phyloP scores from a whole-genome alignment of 23 red algal species.

The Gracilaria domingensis region DNA sequence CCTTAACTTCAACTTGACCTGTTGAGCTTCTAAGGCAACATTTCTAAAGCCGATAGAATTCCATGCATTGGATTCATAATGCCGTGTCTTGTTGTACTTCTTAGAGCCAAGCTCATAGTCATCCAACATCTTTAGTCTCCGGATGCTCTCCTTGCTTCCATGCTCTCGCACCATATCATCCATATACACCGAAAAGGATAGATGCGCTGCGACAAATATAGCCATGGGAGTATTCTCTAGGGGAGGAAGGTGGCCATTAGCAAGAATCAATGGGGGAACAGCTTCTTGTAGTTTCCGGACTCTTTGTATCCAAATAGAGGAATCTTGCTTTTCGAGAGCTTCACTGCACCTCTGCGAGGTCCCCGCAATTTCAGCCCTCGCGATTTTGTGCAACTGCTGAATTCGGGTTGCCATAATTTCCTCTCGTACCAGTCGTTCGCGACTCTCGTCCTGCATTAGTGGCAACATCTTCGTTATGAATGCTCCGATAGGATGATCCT shows the following conservation, averaged over 20 bases:
- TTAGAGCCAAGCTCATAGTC: slow-evolving; percentile 70
- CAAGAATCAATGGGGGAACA: slow-evolving; percentile 31
- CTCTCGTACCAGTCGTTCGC: slow-evolving; percentile 65
- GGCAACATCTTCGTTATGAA: slow-evolving; percentile 75
- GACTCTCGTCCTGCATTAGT: slow-evolving; percentile 75
- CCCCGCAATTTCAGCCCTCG: slow-evolving; percentile 66
- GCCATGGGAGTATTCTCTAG: slow-evolving; percentile 43
- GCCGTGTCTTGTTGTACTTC: slow-evolving; percentile 67
- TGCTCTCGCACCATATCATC: slow-evolving; percentile 46
- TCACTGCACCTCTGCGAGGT: slow-evolving; percentile 58
- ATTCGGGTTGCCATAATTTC: slow-evolving; percentile 53
- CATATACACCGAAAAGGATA: slow-evolving; percentile 61
- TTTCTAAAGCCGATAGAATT: slow-evolving; percentile 77
- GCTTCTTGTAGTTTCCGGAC: slow-evolving; percentile 46
- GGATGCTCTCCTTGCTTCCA: slow-evolving; percentile 65
- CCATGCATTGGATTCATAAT: slow-evolving; percentile 65
- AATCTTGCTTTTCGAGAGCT: slow-evolving; percentile 58
- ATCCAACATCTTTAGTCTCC: slow-evolving; percentile 63
- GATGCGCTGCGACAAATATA: slow-evolving; percentile 36
- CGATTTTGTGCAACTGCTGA: slow-evolving; percentile 49
- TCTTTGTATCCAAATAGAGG: slow-evolving; percentile 69
- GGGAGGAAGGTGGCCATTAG: slow-evolving; percentile 64
- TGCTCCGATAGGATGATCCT: slow-evolving; percentile 73
- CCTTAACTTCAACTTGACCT: slow-evolving; percentile 31
- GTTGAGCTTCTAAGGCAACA: slow-evolving; percentile 55